Evolutionary conservation across 371 early-diverging fungal species (phyloP), one percentile per base, ranked within the genome.

Genomic region (Sporodiniella umbellata): DNA sequence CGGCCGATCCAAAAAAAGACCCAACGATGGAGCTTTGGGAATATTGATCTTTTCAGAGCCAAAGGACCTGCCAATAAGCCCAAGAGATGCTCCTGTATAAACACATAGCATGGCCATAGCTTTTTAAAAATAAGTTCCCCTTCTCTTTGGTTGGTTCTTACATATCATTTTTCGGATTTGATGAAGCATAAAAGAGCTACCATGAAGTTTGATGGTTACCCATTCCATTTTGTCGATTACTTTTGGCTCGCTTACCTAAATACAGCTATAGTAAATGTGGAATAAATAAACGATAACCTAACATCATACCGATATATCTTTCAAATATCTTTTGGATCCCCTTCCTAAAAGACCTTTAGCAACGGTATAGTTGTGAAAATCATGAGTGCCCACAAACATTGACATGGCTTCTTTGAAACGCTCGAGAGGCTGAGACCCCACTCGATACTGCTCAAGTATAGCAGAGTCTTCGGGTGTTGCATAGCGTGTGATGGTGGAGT

Each of bases 131-230:
- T 28, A 22, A 2, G 31, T 22, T 33, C 15, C 23, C 25, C 10
- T 5, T n/a, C 14, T n/a, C 23, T 19, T 17, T 21, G 14, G 12
- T 33, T 33, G 22, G 3, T 14, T 8, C 66, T 70, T 70, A 62
- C 95, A 92, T 51, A 99, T 88, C 99, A 99, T 99, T 67, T 99
- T 99, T 48, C 99, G 89, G 56, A 99, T 99, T 69, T 98, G 99
- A 74, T 99, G 99, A 30, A 99, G 78, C 96, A 99, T 95, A 62
- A 99, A 99, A 26, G 96, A 90, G 70, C 99, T 98, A 3, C 99
- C 99, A 43, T 92, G 86, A 17, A 99, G 88, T 56, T 85, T 87
- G 31, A 99, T 66, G 35, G 85, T 85, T 18, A 99, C 56, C 98
- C 99, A 99, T 62, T 99, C 97, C 33, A 77, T 78, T 1, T 84